Evolutionary conservation across 2,329 filamentous ascomycete genomes (phyloP).

Genomic region (Magnaporthiopsis rhizophila): DNA sequence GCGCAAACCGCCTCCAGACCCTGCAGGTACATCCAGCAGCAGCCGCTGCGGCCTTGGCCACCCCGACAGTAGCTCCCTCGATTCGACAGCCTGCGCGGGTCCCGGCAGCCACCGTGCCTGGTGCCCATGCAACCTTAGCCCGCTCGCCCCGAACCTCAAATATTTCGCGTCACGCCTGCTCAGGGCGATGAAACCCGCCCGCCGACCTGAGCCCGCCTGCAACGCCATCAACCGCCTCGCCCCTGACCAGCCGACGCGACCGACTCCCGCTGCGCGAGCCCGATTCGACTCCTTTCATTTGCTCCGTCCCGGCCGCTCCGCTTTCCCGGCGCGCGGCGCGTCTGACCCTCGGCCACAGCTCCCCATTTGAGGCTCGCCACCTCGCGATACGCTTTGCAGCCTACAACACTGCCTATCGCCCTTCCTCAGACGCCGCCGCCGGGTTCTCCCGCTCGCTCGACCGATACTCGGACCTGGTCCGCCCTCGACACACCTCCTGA

Average conservation of each 20-base stretch:
- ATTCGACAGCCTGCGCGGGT: background rate
- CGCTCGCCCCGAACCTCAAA: background rate
- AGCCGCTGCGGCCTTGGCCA: background rate
- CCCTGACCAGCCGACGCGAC: background rate
- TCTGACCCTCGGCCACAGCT: background rate
- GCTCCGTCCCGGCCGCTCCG: background rate
- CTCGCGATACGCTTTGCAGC: conserved; percentile 1
- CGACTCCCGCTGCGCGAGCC: background rate
- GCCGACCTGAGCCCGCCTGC: background rate
- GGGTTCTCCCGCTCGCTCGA: background rate
- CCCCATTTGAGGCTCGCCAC: background rate
- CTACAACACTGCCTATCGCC: conserved; percentile 11
- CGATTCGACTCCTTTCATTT: background rate
- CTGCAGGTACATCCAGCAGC: background rate
- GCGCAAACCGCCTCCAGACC: background rate
- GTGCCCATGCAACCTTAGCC: background rate
- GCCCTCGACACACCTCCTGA: background rate
- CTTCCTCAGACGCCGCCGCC: no score
- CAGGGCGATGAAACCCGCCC: background rate
- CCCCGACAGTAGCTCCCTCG: background rate
- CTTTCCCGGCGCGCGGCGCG: background rate
- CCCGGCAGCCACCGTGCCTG: background rate
- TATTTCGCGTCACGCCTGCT: background rate
- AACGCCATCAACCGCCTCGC: background rate
- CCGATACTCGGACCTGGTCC: background rate